Conservation (phyloP, 1,139 yeast genomes). For the Pichia sp. region DNA sequence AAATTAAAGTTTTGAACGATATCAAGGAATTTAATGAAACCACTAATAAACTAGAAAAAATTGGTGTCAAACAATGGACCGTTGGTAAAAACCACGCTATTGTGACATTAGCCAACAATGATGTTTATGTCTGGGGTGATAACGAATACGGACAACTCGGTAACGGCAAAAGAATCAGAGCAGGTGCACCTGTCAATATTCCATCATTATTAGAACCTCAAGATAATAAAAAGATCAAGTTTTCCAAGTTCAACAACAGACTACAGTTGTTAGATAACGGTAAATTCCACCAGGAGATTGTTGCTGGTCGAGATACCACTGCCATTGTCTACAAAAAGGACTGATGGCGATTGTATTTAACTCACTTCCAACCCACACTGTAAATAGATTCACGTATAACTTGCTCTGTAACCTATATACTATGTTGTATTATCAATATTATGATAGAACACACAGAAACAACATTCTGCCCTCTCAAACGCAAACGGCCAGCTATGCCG, state of each 20-base stretch:
- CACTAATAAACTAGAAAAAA: conserved; percentile 32
- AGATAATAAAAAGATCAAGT: conserved; percentile 6
- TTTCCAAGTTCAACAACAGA: conserved; percentile 36
- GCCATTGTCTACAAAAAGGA: conserved; percentile 51
- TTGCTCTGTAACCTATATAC: too few relatives aligned
- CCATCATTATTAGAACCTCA: conserved; percentile 57
- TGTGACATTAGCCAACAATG: conserved; percentile 55
- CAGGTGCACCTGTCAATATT: conserved; percentile 47
- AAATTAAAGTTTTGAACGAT: conserved; percentile 46
- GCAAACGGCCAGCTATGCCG: too few relatives aligned
- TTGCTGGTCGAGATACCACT: conserved; percentile 57
- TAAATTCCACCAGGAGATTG: conserved; percentile 48
- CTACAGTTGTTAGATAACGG: conserved; percentile 38
- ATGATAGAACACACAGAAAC: too few relatives aligned
- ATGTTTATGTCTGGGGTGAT: conserved; percentile 77
- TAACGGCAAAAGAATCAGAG: conserved; percentile 63
- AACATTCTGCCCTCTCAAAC: too few relatives aligned
- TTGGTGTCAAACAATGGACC: conserved; percentile 47
- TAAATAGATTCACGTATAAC: too few relatives aligned
- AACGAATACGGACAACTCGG: conserved; percentile 82
- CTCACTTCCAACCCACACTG: too few relatives aligned
- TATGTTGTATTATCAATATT: too few relatives aligned
- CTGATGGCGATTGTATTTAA: background rate
- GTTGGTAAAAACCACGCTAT: conserved; percentile 64
- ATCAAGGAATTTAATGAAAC: conserved; percentile 38